A percentile compares a stretch with the other conserved stretches of the same genome.
phyloP scores from a whole-genome alignment of 352 stramenopile genomes.

The Phytophthora europaea region DNA sequence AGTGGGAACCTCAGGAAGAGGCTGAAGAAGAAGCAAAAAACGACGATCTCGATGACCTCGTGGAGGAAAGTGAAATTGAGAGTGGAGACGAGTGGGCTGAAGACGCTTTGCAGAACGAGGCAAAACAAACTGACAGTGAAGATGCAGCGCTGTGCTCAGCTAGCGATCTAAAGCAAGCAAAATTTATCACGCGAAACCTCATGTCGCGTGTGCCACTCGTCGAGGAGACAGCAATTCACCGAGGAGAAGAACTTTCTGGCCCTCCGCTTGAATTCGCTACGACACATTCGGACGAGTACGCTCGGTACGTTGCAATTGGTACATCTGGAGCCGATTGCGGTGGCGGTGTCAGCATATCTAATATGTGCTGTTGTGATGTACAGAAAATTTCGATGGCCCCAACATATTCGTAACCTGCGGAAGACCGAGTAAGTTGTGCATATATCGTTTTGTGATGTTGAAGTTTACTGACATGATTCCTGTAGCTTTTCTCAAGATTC shows the following conservation, averaged over 20 bases:
- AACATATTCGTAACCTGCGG: slow-evolving; percentile 69
- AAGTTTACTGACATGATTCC: slow-evolving; percentile 13
- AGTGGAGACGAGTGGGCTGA: slow-evolving; percentile 29
- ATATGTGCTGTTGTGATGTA: not conserved
- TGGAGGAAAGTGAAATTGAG: slow-evolving; percentile 16
- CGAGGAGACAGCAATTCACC: slow-evolving; percentile 45
- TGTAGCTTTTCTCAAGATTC: slow-evolving; percentile 62
- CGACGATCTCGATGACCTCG: slow-evolving; percentile 13
- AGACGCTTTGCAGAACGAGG: slow-evolving; percentile 21
- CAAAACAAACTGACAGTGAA: slow-evolving; percentile 10
- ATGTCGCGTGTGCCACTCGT: slow-evolving; percentile 35
- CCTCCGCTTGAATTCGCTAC: slow-evolving; percentile 61
- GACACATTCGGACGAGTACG: slow-evolving; percentile 55
- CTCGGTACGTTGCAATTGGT: slow-evolving; percentile 29
- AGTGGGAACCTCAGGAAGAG: slow-evolving; percentile 23
- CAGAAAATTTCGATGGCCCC: slow-evolving; percentile 86
- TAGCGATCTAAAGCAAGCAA: slow-evolving; percentile 35
- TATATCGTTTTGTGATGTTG: slow-evolving; percentile 13
- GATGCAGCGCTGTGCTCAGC: slow-evolving; percentile 12
- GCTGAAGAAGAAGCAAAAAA: not conserved
- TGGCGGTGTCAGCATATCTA: not conserved
- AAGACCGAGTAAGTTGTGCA: slow-evolving; percentile 54
- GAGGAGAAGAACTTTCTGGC: slow-evolving; percentile 42
- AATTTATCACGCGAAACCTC: slow-evolving; percentile 42
- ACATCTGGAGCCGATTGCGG: not conserved